Evolutionary conservation across 495 filamentous ascomycete genomes (phyloP), one percentile per base, ranked within the genome.

Genomic region (Xylona heveae): DNA sequence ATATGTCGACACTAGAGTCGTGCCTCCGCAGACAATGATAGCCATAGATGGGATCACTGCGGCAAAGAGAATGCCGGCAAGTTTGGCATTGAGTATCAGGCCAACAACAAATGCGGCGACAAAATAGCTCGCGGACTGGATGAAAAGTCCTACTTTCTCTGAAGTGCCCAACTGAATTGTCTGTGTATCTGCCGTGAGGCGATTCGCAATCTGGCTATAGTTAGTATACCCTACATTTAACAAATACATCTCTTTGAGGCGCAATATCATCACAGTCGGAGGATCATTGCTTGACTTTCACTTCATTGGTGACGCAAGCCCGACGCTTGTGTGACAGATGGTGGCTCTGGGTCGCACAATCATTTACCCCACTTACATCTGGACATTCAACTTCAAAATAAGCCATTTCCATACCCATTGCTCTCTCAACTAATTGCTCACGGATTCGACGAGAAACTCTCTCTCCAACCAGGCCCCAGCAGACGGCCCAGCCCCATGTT

Each of bases 81-180:
- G 38, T 8, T 52, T 55, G 35, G 62, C 55, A 15, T 61, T 58
- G 13, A 62, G 48, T 12, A 45, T 44, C 38, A 69, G 65, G 4
- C 57, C 64, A 12, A 66, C 55, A 1, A 44, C 50, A 28, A 58
- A 65, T 3, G 66, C 63, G 0, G 62, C 42, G n/a, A 66, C 35
- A 15, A 70, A 54, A 13, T 61, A 53, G 3, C 55, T 47, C 21
- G 60, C 41, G 0, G 57, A 55, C 31, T 64, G 55, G 4, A 69
- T 48, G 19, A 61, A 53, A 6, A 63, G 44, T 1, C 60, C 61
- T 4, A 57, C 47, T 28, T 65, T 66, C 36, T 70, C 66, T 0
- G 51, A 55, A 10, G 51, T 50, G 16, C 59, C 62, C 4, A 47
- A 37, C 7, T 61, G 55, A 24, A 66, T 56, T 0, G 43, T 50